phyloP scores from a whole-genome alignment of 2,329 filamentous ascomycete genomes.

The Ophiognomonia clavigignenti-juglandacearum region DNA sequence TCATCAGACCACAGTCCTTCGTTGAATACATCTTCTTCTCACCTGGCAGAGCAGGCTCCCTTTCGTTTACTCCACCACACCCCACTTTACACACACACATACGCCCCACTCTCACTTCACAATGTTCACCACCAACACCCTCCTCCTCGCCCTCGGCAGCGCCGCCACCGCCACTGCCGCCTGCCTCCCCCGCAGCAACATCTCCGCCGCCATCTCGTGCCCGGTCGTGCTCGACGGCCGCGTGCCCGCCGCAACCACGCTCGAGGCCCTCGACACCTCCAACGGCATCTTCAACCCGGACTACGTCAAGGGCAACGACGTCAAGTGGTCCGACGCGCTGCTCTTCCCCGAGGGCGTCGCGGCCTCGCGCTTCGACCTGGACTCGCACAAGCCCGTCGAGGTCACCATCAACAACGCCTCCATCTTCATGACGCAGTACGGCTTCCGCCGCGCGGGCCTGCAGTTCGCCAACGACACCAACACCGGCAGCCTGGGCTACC shows the following conservation, averaged over 20 bases:
- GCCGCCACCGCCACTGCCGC: slow-evolving; percentile 3
- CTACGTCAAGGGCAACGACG: slow-evolving; percentile 30
- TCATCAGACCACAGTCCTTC: too few relatives aligned
- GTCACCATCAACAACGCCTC: slow-evolving; percentile 39
- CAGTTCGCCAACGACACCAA: slow-evolving; percentile 38
- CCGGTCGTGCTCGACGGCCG: slow-evolving; percentile 34
- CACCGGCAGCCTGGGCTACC: slow-evolving; percentile 29
- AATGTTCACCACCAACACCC: not conserved
- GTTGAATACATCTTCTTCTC: too few relatives aligned
- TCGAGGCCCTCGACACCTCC: slow-evolving; percentile 27
- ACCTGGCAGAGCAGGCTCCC: too few relatives aligned
- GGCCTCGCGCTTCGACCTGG: slow-evolving; percentile 33
- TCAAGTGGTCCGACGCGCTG: slow-evolving; percentile 33
- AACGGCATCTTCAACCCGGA: slow-evolving; percentile 30
- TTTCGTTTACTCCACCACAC: too few relatives aligned
- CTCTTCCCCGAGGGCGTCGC: slow-evolving; percentile 23
- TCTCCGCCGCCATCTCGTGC: slow-evolving; percentile 22
- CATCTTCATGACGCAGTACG: slow-evolving; percentile 40
- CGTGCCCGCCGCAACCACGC: slow-evolving; percentile 21
- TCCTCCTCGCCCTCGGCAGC: slow-evolving; percentile 2
- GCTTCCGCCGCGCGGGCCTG: slow-evolving; percentile 40
- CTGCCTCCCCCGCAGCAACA: not conserved
- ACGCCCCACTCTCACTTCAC: not conserved
- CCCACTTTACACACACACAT: not conserved
- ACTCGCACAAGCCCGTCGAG: slow-evolving; percentile 32